Evolutionary conservation across 148 eudicot genomes (phyloP).

Genomic region (Euryodendron excelsum): DNA sequence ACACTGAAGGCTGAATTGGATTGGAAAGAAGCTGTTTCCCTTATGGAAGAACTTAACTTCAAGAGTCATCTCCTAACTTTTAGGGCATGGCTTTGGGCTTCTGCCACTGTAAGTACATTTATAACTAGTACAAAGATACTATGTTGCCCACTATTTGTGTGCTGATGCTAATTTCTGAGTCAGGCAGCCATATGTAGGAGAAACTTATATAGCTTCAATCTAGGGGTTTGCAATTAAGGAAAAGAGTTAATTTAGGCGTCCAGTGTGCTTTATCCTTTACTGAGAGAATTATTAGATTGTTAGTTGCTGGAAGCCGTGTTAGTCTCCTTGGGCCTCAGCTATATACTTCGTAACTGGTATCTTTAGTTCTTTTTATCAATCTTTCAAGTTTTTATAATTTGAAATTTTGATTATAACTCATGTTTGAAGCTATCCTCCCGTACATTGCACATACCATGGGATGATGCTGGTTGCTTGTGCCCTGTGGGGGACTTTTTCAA

Average conservation of each 20-base stretch:
- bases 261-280: not conserved
- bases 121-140: not conserved
- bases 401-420: conserved; percentile 10
- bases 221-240: not conserved
- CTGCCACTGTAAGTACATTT: conserved; percentile 65
- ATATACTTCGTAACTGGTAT: no score
- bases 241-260: not conserved
- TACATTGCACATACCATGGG: conserved; percentile 93
- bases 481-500: conserved; percentile 96
- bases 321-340: no score
- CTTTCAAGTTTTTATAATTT: not conserved
- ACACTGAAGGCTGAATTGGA: conserved; percentile 48
- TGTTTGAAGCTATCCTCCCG: conserved; percentile 80
- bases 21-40: conserved; percentile 58
- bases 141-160: not conserved
- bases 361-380: not conserved
- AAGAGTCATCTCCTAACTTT: conserved; percentile 53
- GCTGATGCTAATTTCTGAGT: not conserved
- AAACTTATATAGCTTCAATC: not conserved
- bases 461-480: conserved; percentile 89
- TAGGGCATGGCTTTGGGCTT: conserved; percentile 96
- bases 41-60: conserved; percentile 58
- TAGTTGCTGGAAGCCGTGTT: no score
- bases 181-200: not conserved
- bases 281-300: not conserved